A percentile compares a stretch with the other conserved stretches of the same genome.
Conservation (phyloP, 116 monocot genomes). For the Iris pallida region DNA sequence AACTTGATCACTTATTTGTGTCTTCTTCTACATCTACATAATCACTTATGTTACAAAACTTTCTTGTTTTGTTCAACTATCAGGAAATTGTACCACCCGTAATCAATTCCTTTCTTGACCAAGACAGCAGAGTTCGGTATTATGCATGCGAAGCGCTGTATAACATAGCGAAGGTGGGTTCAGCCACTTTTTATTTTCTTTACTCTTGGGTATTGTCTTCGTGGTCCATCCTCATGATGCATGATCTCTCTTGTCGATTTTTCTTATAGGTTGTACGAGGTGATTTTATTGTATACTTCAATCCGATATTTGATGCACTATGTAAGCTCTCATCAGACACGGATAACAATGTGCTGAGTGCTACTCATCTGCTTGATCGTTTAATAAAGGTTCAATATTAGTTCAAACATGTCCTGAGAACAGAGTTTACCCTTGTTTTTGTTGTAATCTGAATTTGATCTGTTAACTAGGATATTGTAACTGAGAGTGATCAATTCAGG, state of each 20-base stretch:
- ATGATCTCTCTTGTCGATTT: constrained; percentile 5
- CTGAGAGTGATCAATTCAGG: constrained; percentile 97
- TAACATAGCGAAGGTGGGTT: constrained; percentile 89
- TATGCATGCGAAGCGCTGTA: constrained; percentile 98
- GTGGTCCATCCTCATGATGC: not conserved
- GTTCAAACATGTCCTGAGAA: not conserved
- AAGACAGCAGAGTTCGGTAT: constrained; percentile 86
- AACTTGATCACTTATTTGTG: not conserved
- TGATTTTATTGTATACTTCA: constrained; percentile 81
- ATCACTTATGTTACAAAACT: not conserved
- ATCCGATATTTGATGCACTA: constrained; percentile 91
- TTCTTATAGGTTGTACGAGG: constrained; percentile 77
- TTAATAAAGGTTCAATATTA: constrained; percentile 67
- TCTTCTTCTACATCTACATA: not conserved
- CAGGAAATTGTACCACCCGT: constrained; percentile 91
- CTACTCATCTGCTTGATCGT: constrained; percentile 85
- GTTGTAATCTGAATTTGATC: not conserved
- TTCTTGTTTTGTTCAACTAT: not conserved
- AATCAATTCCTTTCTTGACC: constrained; percentile 66
- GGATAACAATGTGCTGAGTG: constrained; percentile 84
- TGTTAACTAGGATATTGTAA: constrained; percentile 75
- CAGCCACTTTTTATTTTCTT: not conserved
- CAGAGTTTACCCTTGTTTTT: not conserved
- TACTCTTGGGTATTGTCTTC: not conserved
- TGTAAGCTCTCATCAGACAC: constrained; percentile 92